Evolutionary conservation across 2,329 filamentous ascomycete genomes (phyloP).

Genomic region (Drechslerella coelobrocha): DNA sequence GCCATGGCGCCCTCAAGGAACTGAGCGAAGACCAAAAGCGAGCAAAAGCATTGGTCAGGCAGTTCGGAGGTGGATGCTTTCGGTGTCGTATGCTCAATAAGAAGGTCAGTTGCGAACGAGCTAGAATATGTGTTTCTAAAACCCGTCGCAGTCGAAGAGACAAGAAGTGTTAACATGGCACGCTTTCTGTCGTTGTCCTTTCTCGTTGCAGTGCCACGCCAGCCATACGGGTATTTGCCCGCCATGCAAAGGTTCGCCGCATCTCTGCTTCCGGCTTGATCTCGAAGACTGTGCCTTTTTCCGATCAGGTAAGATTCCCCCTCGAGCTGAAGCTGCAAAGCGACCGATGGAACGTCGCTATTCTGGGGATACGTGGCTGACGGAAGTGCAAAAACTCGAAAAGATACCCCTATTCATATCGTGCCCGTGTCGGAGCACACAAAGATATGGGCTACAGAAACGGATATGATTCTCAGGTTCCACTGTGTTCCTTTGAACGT

Average conservation of each 20-base stretch:
- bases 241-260: constrained; percentile 43
- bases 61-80: constrained; percentile 43
- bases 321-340: not conserved
- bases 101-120: constrained; percentile 34
- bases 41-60: constrained; percentile 43
- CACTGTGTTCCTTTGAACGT: constrained; percentile 39
- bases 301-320: constrained; percentile 24
- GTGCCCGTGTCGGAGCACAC: constrained; percentile 46
- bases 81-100: constrained; percentile 48
- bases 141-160: not conserved
- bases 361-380: not conserved
- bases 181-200: constrained; percentile 3
- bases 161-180: constrained; percentile 13
- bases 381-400: not conserved
- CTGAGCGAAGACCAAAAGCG: constrained; percentile 42
- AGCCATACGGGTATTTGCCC: constrained; percentile 43
- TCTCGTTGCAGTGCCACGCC: constrained; percentile 35
- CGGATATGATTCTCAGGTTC: constrained; percentile 31
- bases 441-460: constrained; percentile 32
- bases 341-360: not conserved
- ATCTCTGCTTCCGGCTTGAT: constrained; percentile 45
- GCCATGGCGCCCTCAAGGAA: constrained; percentile 43
- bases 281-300: constrained; percentile 46
- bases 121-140: too few relatives aligned
- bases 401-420: constrained; percentile 45